These are phyloP conservation scores for Colletotrichum godetiae DNA, from an alignment of 2,329 filamentous ascomycete genomes.

Conservation along the genomic window DNA sequence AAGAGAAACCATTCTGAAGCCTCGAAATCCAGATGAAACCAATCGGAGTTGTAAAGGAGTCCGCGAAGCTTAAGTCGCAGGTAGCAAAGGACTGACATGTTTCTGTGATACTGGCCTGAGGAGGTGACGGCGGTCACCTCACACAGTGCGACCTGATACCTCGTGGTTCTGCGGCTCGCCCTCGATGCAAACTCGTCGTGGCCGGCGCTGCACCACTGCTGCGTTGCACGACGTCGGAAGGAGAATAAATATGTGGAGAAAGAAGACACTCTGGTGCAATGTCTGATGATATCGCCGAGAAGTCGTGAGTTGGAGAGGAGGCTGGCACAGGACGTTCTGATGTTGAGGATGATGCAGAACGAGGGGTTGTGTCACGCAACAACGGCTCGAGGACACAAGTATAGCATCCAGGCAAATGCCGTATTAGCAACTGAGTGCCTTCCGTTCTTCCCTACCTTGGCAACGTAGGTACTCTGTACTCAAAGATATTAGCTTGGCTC, in stretches of 20 bases:
- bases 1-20: neutral
- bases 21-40: neutral
- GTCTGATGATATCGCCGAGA: conserved; percentile 28
- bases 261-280: neutral
- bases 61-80: conserved; percentile 16
- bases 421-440: neutral
- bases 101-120: conserved; percentile 31
- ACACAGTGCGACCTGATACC: conserved; percentile 24
- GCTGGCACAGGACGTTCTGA: neutral
- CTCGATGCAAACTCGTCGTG: conserved; percentile 37
- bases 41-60: neutral
- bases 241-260: conserved; percentile 26
- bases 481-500: neutral
- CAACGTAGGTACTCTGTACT: neutral
- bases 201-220: conserved; percentile 29
- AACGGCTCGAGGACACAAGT: conserved; percentile 16
- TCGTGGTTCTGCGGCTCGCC: conserved; percentile 26
- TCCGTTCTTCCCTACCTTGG: too few relatives aligned
- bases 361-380: conserved; percentile 13
- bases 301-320: conserved; percentile 4
- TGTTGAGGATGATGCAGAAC: neutral
- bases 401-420: neutral
- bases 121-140: conserved; percentile 28
- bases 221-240: conserved; percentile 29
- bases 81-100: conserved; percentile 5